Evolutionary conservation across 257 asterid genomes (phyloP).

Genomic region (Ligustrum vulgare): DNA sequence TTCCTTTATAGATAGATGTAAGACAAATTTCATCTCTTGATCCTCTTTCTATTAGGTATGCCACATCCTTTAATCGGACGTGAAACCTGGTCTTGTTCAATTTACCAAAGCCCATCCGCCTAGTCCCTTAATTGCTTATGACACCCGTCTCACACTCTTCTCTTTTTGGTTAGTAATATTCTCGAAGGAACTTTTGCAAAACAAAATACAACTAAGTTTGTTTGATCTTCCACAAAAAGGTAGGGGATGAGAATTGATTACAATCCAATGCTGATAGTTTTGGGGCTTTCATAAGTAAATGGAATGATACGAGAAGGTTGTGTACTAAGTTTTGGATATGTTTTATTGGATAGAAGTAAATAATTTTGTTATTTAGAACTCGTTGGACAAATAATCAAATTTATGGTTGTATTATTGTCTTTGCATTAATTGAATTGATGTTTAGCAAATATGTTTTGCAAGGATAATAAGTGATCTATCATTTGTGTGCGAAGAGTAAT

Average conservation of each 20-base stretch:
- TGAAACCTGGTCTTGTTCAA: too few relatives aligned
- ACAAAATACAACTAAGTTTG: background rate
- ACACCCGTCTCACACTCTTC: background rate
- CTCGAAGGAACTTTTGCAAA: background rate
- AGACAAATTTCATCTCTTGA: too few relatives aligned
- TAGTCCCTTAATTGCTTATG: background rate
- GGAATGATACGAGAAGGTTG: background rate
- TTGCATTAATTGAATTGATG: background rate
- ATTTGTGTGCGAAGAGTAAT: background rate
- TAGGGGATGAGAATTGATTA: too few relatives aligned
- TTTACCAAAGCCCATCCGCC: too few relatives aligned
- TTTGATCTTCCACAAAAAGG: background rate
- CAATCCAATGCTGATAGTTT: background rate
- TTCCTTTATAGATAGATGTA: too few relatives aligned
- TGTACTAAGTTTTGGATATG: background rate
- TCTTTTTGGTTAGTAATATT: background rate
- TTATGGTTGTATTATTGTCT: background rate
- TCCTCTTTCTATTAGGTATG: too few relatives aligned
- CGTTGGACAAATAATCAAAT: background rate
- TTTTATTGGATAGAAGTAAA: background rate
- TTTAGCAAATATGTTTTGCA: background rate
- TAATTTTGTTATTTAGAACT: background rate
- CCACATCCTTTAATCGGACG: too few relatives aligned
- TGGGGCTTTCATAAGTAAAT: background rate
- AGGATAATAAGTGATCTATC: background rate